A percentile compares a stretch with the other conserved stretches of the same genome.
phyloP scores from a whole-genome alignment of 495 filamentous ascomycete genomes.

The Annulohypoxylon bovei region DNA sequence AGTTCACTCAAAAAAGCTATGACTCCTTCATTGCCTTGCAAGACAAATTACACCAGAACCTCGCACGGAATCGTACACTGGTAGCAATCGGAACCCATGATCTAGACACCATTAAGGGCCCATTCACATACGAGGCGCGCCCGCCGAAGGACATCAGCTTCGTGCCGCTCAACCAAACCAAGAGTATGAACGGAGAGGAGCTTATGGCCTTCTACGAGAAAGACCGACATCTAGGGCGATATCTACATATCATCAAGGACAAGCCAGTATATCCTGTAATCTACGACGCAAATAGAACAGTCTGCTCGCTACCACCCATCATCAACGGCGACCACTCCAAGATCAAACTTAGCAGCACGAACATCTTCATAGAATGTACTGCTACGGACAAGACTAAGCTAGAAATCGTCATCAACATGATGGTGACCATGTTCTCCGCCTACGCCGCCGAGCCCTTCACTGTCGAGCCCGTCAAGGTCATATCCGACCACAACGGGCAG shows the following conservation, averaged over 20 bases:
- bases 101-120: slow-evolving; percentile 90
- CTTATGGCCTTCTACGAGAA: slow-evolving; percentile 96
- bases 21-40: slow-evolving; percentile 98
- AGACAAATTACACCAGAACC: slow-evolving; percentile 97
- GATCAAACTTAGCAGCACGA: slow-evolving; percentile 87
- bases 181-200: slow-evolving; percentile 85
- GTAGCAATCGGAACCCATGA: slow-evolving; percentile 98
- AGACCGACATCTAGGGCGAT: slow-evolving; percentile 69
- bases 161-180: slow-evolving; percentile 86
- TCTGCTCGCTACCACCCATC: slow-evolving; percentile 95
- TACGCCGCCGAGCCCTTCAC: slow-evolving; percentile 91
- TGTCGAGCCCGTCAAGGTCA: slow-evolving; percentile 89
- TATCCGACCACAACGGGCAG: slow-evolving; percentile 89
- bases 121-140: slow-evolving; percentile 95
- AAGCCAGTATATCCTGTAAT: slow-evolving; percentile 97
- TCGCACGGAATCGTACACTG: slow-evolving; percentile 90
- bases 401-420: slow-evolving; percentile 92
- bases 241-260: slow-evolving; percentile 92
- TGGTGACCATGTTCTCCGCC: slow-evolving; percentile 96
- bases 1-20: slow-evolving; percentile 89
- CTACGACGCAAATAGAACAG: slow-evolving; percentile 83
- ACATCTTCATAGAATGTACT: slow-evolving; percentile 97
- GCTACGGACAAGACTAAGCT: slow-evolving; percentile 97
- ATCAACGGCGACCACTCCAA: slow-evolving; percentile 98
- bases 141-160: slow-evolving; percentile 94